These are phyloP conservation scores for Drosera capensis DNA, from an alignment of 148 eudicot species.

Conservation along the genomic window DNA sequence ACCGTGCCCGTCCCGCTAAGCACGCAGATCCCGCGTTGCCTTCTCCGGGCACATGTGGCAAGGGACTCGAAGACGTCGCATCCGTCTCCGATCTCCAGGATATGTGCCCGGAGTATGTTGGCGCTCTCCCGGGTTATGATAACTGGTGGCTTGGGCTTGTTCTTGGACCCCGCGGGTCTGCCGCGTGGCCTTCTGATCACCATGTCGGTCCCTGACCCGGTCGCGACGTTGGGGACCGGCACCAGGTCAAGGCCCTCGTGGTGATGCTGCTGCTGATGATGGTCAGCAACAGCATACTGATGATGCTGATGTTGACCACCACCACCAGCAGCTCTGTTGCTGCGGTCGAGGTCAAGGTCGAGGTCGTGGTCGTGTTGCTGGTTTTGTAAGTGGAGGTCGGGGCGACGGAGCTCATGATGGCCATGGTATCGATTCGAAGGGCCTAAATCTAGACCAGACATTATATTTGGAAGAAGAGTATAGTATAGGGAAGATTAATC, in stretches of 20 bases:
- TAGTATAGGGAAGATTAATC: neutral
- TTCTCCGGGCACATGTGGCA: conserved; percentile 39
- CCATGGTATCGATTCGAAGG: conserved; percentile 38
- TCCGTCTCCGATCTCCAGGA: conserved; percentile 41
- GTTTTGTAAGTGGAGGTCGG: conserved; percentile 24
- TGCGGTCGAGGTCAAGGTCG: conserved; percentile 12
- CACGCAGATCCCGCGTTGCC: conserved; percentile 68
- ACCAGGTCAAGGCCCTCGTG: conserved; percentile 17
- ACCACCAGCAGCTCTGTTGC: no score
- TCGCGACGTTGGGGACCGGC: conserved; percentile 2
- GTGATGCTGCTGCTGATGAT: conserved; percentile 4
- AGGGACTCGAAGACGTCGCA: conserved; percentile 49
- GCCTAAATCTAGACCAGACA: conserved; percentile 67
- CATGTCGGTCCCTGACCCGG: conserved; percentile 17
- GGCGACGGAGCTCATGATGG: conserved; percentile 16
- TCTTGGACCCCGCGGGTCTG: conserved; percentile 58
- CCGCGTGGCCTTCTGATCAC: conserved; percentile 52
- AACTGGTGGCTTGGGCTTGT: conserved; percentile 60
- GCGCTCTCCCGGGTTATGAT: conserved; percentile 66
- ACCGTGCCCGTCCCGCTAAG: conserved; percentile 54
- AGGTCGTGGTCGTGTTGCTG: conserved; percentile 13
- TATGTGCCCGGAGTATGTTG: conserved; percentile 60
- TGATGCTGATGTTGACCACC: neutral
- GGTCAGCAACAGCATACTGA: conserved; percentile 1
- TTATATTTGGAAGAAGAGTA: conserved; percentile 4